Conservation (phyloP, 331 rosid genomes). For the Phaseolus coccineus region DNA sequence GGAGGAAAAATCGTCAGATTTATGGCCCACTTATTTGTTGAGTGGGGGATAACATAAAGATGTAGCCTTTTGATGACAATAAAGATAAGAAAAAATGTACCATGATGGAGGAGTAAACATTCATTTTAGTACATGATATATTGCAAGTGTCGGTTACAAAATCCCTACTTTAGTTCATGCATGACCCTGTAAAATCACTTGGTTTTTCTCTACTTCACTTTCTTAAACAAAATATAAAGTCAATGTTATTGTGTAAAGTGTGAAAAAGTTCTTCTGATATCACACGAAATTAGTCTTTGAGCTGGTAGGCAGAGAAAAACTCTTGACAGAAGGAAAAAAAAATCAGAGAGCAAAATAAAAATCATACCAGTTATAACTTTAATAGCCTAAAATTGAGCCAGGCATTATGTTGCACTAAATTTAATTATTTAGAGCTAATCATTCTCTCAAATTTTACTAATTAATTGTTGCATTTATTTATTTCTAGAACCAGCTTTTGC, state of each 20-base stretch:
- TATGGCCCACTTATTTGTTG: neutral
- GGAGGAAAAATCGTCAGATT: neutral
- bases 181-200: neutral
- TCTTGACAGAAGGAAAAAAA: too few species aligned
- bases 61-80: neutral
- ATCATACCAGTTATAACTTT: neutral
- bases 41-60: neutral
- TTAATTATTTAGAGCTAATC: neutral
- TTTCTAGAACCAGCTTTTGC: neutral
- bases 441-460: neutral
- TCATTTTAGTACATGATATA: neutral
- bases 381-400: neutral
- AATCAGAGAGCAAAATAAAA: neutral
- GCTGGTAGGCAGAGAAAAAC: neutral
- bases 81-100: neutral
- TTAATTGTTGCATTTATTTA: neutral
- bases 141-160: neutral
- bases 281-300: too few species aligned
- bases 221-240: neutral
- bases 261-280: too few species aligned
- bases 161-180: neutral
- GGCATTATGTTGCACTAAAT: too few species aligned
- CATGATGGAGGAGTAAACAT: neutral
- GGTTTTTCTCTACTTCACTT: neutral
- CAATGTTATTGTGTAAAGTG: neutral